phyloP scores from a whole-genome alignment of 1,139 yeast genomes.

The Taphrina deformans region DNA sequence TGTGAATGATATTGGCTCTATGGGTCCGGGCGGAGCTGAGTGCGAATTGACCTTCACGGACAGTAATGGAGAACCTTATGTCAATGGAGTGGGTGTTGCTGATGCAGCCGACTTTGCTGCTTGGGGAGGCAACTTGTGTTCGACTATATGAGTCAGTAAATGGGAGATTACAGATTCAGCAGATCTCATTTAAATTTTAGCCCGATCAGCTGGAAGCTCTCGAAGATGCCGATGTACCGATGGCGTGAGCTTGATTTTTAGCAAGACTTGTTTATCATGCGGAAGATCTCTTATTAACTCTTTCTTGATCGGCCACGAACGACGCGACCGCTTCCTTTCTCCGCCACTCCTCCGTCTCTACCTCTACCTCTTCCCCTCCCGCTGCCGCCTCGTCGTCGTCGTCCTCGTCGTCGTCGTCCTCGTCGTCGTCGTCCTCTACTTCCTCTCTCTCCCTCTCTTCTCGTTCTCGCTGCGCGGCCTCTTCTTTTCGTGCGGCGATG shows the following conservation, averaged over 20 bases:
- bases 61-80: background rate
- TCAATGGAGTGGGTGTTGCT: background rate
- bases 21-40: background rate
- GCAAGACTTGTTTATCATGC: conserved; percentile 3
- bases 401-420: background rate
- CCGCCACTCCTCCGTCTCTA: background rate
- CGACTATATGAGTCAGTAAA: background rate
- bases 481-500: background rate
- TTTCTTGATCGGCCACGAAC: background rate
- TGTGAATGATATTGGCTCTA: background rate
- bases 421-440: background rate
- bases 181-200: background rate
- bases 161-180: background rate
- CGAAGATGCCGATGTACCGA: background rate
- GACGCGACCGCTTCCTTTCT: background rate
- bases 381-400: background rate
- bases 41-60: background rate
- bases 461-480: background rate
- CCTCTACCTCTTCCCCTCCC: background rate
- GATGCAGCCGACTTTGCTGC: background rate
- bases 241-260: background rate
- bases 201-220: background rate
- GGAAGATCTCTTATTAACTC: conserved; percentile 1
- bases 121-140: background rate
- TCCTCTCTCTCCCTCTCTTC: background rate